Evolutionary conservation across 1,284 basidiomycete genomes (phyloP).

Genomic region (Trametes versicolor): DNA sequence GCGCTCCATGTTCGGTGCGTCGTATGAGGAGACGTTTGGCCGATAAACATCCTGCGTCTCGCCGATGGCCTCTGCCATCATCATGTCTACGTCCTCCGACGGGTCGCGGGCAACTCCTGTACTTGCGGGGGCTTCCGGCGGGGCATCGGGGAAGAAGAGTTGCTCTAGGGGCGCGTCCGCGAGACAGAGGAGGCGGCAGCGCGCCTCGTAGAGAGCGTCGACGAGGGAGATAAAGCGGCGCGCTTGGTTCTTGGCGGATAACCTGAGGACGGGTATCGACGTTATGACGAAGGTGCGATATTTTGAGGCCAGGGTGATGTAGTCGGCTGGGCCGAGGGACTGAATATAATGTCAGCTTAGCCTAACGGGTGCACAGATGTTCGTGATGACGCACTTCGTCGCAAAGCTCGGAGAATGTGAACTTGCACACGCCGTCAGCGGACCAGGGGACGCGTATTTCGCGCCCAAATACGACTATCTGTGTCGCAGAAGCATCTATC

Average conservation of each 20-base stretch:
- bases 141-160: conserved; percentile 67
- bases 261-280: conserved; percentile 64
- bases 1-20: conserved; percentile 52
- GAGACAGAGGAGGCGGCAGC: conserved; percentile 54
- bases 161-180: conserved; percentile 60
- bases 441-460: conserved; percentile 59
- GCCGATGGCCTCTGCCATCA: conserved; percentile 68
- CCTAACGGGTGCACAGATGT: background rate
- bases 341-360: conserved; percentile 32
- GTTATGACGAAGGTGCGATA: conserved; percentile 69
- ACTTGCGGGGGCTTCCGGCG: conserved; percentile 24
- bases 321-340: conserved; percentile 77
- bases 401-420: conserved; percentile 71
- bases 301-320: conserved; percentile 68
- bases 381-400: conserved; percentile 53
- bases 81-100: conserved; percentile 50
- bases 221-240: conserved; percentile 77
- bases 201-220: conserved; percentile 69
- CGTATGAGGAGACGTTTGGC: conserved; percentile 71
- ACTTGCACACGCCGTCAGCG: conserved; percentile 55
- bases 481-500: conserved; percentile 22
- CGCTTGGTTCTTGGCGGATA: conserved; percentile 76
- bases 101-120: background rate
- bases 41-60: conserved; percentile 66
- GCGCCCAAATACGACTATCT: conserved; percentile 54